Base-by-base conservation (phyloP, 2,329 filamentous ascomycete species). In the Pseudocercospora eumusae region DNA sequence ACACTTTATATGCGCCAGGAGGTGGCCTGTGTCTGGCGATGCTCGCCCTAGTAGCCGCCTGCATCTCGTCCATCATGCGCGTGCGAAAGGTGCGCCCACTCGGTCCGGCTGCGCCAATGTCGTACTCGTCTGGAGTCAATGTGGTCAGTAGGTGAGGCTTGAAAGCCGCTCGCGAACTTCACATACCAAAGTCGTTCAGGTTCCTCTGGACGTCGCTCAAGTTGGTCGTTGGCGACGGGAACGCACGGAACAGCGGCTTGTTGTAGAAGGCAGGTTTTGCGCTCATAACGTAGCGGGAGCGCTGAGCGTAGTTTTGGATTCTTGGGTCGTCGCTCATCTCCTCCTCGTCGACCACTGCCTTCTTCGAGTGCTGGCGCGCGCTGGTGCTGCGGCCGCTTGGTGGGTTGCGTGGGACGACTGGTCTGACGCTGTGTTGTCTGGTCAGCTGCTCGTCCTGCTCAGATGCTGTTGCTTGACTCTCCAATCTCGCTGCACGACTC, bases 261-360 rank as follows among this genome's bases (percentile, higher is more conserved):
- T 56, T 44, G 23, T 53, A 28, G 21, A 40, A 23, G 20, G 36
- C 36, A 5, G 40, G 54, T 21, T 55, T 25, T 25, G 57, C 40
- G 23, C 58, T 55, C 36, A 40, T 15, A 27, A 57, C 4, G 11
- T 49, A 31, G 15, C 25, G 50, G 40, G 31, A 23, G 33, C 54
- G 47, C 21, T 52, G 49, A 13, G 62, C 64, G 42, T 65, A 68
- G 42, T 63, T 40, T 20, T 55, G 59, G 53, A 68, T 63, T 3
- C 27, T 13, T 3, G 61, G 57, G 11, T 66, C 52, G n/a, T 69
- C 66, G 47, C 55, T 62, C 63, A 63, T 64, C 3, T 58, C 45
- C 31, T 58, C 36, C 11, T 61, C 56, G 7, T 57, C 15, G 7
- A n/a, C 15, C 27, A 31, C n/a, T 25, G 33, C 11, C n/a, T 7